These are phyloP conservation scores for Moniliophthora roreri DNA, from an alignment of 1,284 basidiomycete species.

Conservation along the genomic window DNA sequence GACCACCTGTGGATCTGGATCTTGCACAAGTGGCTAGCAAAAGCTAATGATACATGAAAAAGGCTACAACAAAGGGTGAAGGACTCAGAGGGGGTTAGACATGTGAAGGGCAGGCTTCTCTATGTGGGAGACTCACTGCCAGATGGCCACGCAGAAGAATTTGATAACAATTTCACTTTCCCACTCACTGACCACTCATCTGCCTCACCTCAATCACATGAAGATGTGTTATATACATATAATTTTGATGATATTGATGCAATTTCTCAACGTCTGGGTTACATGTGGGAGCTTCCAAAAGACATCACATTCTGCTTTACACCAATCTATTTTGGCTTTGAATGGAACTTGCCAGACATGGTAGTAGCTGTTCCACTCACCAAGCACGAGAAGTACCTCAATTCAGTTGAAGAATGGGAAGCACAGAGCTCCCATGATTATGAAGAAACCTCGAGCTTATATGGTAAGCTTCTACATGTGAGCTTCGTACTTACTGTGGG, in stretches of 20 bases:
- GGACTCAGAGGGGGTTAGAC: slow-evolving; percentile 16
- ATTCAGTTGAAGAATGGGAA: slow-evolving; percentile 22
- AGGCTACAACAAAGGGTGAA: slow-evolving; percentile 14
- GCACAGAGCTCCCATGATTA: slow-evolving; percentile 16
- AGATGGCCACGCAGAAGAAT: slow-evolving; percentile 27
- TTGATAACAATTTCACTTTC: slow-evolving; percentile 26
- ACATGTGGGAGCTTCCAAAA: slow-evolving; percentile 32
- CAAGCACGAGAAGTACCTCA: slow-evolving; percentile 29
- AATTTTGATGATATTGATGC: slow-evolving; percentile 26
- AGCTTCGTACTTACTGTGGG: slow-evolving; percentile 27
- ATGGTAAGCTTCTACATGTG: slow-evolving; percentile 34
- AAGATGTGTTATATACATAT: slow-evolving; percentile 24
- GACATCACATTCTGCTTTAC: slow-evolving; percentile 24
- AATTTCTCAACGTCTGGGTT: slow-evolving; percentile 26
- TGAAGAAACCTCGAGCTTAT: slow-evolving; percentile 26
- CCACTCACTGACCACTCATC: slow-evolving; percentile 22
- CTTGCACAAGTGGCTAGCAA: slow-evolving; percentile 5
- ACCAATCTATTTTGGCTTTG: slow-evolving; percentile 30
- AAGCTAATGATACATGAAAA: slow-evolving; percentile 22
- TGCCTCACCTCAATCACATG: not conserved
- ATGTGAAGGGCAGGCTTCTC: slow-evolving; percentile 29
- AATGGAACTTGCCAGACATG: slow-evolving; percentile 27
- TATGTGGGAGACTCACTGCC: slow-evolving; percentile 23
- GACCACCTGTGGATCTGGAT: slow-evolving; percentile 37
- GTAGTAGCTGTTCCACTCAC: slow-evolving; percentile 22